A percentile compares a stretch with the other conserved stretches of the same genome.
Evolutionary conservation across 2,329 filamentous ascomycete species (phyloP).

Genomic region (Xylaria arbuscula): DNA sequence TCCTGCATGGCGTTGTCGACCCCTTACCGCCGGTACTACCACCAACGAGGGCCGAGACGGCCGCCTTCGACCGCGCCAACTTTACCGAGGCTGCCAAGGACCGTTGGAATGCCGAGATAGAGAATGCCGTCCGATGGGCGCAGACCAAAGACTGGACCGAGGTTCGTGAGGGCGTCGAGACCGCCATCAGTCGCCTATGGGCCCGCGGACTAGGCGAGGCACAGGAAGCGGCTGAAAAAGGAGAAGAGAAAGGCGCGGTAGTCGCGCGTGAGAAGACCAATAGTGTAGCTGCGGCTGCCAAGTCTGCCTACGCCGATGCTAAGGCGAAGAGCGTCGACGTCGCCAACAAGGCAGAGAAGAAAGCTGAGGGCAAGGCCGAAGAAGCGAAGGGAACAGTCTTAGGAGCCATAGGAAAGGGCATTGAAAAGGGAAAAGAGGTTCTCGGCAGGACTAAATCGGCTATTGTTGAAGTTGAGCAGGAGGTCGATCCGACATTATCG

Average conservation of each 20-base stretch:
- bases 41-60: conserved; percentile 63
- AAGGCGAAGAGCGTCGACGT: conserved; percentile 46
- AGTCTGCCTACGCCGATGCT: conserved; percentile 48
- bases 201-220: conserved; percentile 52
- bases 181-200: conserved; percentile 59
- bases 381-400: conserved; percentile 55
- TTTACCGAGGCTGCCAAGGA: conserved; percentile 77
- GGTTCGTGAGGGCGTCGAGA: conserved; percentile 69
- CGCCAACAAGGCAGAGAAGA: conserved; percentile 44
- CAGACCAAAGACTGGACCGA: conserved; percentile 74
- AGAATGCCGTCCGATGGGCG: conserved; percentile 72
- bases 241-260: conserved; percentile 34
- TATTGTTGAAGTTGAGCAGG: conserved; percentile 52
- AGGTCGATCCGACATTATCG: conserved; percentile 55
- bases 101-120: conserved; percentile 80
- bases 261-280: conserved; percentile 49
- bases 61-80: conserved; percentile 63
- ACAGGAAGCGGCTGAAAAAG: conserved; percentile 46
- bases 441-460: conserved; percentile 54
- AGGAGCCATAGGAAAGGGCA: conserved; percentile 55
- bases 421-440: conserved; percentile 56
- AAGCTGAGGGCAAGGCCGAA: conserved; percentile 39
- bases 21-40: conserved; percentile 59
- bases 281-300: conserved; percentile 48
- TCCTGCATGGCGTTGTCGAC: conserved; percentile 65